These are phyloP conservation scores for Camellia lanceoleosa DNA, from an alignment of 148 eudicot species.

Conservation along the genomic window DNA sequence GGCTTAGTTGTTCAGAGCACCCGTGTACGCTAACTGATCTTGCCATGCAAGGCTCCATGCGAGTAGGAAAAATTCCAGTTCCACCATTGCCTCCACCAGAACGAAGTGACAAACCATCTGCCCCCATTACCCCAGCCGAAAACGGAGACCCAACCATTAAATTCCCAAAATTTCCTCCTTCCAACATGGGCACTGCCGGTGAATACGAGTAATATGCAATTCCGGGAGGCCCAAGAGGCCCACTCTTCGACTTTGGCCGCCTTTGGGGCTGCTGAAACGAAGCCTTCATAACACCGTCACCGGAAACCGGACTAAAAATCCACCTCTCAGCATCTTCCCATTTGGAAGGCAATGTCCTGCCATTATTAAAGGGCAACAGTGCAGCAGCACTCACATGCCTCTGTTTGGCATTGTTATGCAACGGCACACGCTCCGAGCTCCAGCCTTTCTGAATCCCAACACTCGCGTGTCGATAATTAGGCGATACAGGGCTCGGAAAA, in stretches of 20 bases:
- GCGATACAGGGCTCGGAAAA: conserved; percentile 83
- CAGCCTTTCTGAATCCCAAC: conserved; percentile 66
- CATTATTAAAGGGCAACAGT: conserved; percentile 54
- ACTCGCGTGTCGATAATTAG: conserved; percentile 50
- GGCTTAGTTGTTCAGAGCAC: conserved; percentile 62
- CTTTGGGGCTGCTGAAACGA: conserved; percentile 56
- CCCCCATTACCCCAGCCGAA: conserved; percentile 51
- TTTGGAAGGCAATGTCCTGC: conserved; percentile 81
- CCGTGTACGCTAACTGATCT: conserved; percentile 87
- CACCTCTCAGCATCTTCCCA: conserved; percentile 99
- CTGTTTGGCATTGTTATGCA: conserved; percentile 42
- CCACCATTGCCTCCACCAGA: conserved; percentile 25
- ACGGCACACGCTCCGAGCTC: conserved; percentile 88
- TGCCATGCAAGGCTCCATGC: conserved; percentile 63
- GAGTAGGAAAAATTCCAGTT: conserved; percentile 29
- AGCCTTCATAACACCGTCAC: conserved; percentile 50
- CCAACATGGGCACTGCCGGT: conserved; percentile 55
- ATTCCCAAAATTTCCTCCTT: conserved; percentile 43
- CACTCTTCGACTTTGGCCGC: conserved; percentile 86
- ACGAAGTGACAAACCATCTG: conserved; percentile 48
- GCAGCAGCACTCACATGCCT: conserved; percentile 55
- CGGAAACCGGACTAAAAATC: conserved; percentile 79
- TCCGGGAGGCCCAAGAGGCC: conserved; percentile 90
- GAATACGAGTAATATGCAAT: conserved; percentile 60
- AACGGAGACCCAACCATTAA: conserved; percentile 58